These are phyloP conservation scores for Eimeria praecox DNA, from an alignment of 169 alveolate genomes.

Conservation along the genomic window DNA sequence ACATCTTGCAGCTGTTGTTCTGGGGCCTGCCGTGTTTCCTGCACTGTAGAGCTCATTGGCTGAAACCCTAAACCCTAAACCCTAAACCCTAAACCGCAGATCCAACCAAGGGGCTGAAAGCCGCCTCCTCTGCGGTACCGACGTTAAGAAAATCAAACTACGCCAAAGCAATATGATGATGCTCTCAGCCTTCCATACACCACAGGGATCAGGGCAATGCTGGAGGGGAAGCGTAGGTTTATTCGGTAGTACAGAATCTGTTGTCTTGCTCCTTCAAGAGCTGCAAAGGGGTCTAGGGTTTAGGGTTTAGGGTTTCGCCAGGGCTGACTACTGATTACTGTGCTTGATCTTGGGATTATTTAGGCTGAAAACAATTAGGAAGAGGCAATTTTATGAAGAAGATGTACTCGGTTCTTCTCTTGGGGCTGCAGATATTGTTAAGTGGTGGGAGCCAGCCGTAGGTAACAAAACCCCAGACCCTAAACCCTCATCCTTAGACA, in stretches of 20 bases:
- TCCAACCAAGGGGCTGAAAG: background rate
- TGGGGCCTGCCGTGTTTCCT: conserved; percentile 19
- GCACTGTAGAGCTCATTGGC: conserved; percentile 63
- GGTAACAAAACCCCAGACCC: background rate
- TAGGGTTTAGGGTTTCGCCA: background rate
- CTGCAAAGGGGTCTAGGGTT: background rate
- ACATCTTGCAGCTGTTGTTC: conserved; percentile 58
- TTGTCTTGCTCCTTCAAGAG: background rate
- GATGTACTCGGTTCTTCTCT: background rate
- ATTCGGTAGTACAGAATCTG: background rate
- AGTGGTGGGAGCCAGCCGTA: conserved; percentile 1
- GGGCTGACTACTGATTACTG: background rate
- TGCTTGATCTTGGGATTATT: background rate
- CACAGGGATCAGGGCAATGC: background rate
- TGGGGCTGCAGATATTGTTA: conserved; percentile 9
- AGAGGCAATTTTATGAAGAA: background rate
- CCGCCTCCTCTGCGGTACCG: background rate
- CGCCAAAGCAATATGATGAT: background rate
- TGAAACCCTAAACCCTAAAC: background rate
- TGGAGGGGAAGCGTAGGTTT: background rate
- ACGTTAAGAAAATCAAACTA: background rate
- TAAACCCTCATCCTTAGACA: background rate
- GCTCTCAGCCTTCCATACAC: background rate
- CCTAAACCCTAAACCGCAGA: background rate
- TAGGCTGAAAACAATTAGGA: background rate